These are phyloP conservation scores for Aurinia saxatilis DNA, from an alignment of 345 rosid species.

Conservation along the genomic window DNA sequence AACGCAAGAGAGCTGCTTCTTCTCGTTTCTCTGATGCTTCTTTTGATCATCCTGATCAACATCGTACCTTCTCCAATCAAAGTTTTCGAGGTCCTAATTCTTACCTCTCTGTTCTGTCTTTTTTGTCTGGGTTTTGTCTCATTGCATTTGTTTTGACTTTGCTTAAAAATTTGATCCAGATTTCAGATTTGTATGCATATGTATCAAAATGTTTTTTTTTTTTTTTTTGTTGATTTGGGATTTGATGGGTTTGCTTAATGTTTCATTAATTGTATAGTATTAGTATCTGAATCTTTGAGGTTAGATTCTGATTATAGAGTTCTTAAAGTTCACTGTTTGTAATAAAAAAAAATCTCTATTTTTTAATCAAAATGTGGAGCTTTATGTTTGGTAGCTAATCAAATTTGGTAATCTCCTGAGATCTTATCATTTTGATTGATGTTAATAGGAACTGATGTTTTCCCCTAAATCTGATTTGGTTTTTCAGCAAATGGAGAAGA, in stretches of 20 bases:
- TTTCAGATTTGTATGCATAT: conserved; percentile 6
- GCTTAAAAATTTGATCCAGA: conserved; percentile 15
- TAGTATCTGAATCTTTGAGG: conserved; percentile 12
- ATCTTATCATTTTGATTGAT: no score
- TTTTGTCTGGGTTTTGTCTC: not conserved
- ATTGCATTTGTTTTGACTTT: conserved; percentile 3
- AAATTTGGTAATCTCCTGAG: not conserved
- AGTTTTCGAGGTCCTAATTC: conserved; percentile 42
- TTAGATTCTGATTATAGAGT: conserved; percentile 11
- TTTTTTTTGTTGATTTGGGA: not conserved
- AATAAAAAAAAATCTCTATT: not conserved
- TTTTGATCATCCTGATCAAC: conserved; percentile 45
- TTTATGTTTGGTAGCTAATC: not conserved
- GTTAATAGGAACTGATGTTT: not conserved
- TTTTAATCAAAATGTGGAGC: conserved; percentile 2
- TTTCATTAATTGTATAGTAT: not conserved
- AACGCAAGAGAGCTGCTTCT: conserved; percentile 35
- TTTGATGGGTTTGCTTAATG: not conserved
- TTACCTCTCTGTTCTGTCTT: not conserved
- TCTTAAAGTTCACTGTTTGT: not conserved
- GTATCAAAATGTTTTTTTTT: not conserved
- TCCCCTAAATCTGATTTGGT: not conserved
- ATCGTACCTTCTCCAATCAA: conserved; percentile 43
- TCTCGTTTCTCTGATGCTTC: conserved; percentile 54
- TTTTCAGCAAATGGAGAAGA: conserved; percentile 55